Evolutionary conservation across 768 basidiomycete genomes (phyloP).

Genomic region (Sistotremastrum suecicum): DNA sequence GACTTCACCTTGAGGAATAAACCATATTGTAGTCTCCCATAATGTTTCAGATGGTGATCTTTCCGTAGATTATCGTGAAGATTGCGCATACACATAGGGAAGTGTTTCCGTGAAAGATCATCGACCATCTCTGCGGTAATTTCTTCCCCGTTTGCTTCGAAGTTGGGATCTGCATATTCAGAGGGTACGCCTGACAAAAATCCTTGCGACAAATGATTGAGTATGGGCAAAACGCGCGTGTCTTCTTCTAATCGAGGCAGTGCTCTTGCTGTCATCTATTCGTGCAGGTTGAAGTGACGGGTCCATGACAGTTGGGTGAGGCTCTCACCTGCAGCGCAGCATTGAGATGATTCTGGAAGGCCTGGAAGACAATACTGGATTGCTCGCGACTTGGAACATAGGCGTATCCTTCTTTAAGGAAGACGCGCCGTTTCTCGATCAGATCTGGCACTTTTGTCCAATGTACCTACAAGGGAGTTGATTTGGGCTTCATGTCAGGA

Average conservation of each 20-base stretch:
- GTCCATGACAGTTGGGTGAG: not conserved
- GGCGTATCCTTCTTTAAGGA: constrained; percentile 71
- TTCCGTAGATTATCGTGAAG: constrained; percentile 65
- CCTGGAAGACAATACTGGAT: constrained; percentile 77
- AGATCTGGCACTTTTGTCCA: constrained; percentile 95
- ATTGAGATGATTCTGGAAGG: constrained; percentile 62
- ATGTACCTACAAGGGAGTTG: constrained; percentile 45
- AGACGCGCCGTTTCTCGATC: constrained; percentile 67
- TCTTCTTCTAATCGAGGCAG: constrained; percentile 92
- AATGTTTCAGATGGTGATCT: constrained; percentile 85
- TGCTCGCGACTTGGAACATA: constrained; percentile 70
- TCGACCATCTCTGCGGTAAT: constrained; percentile 94
- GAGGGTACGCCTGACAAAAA: constrained; percentile 85
- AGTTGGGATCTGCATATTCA: constrained; percentile 52
- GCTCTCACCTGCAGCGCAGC: constrained; percentile 58
- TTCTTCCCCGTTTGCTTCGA: constrained; percentile 39
- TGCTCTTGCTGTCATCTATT: constrained; percentile 68
- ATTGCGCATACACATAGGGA: constrained; percentile 91
- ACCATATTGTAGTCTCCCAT: constrained; percentile 80
- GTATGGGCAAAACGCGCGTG: constrained; percentile 74
- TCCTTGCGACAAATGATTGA: constrained; percentile 84
- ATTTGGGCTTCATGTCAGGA: not conserved
- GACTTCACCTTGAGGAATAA: constrained; percentile 79
- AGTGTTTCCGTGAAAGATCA: constrained; percentile 72
- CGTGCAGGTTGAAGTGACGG: not conserved